Evolutionary conservation across 2,329 filamentous ascomycete species (phyloP), one percentile per base, ranked within the genome.

Genomic region (Monilinia aucupariae): DNA sequence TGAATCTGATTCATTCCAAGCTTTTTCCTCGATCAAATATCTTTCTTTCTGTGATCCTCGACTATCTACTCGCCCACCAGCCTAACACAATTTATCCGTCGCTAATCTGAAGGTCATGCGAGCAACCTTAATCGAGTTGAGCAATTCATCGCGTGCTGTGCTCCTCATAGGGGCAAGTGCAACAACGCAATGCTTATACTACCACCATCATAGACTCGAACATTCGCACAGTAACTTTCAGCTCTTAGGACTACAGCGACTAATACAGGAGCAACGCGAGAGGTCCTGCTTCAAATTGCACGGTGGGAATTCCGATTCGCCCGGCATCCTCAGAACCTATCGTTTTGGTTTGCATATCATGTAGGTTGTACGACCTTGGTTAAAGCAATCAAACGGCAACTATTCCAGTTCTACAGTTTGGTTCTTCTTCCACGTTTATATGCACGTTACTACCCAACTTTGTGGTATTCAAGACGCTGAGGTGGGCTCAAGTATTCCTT

Each of bases 191-290:
- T 12, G 10, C 22, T 54, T 25, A 25, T 37, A 20, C 22, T 41
- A 41, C 20, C 25, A 22, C 22, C 39, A 25, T 54, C 13, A 53
- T 27, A 34, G 34, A 12, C 15, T 12, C 34, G 25, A 39, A 54
- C 17, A n/a, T 37, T 27, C 51, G 27, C 15, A 41, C 9, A 25
- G 15, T 39, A 15, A 15, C 10, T 25, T 7, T 54, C 5, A 13
- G 45, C 45, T 47, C 45, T 27, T 27, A 15, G 43, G 30, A 27
- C 20, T 25, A 7, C n/a, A 27, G 32, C 39, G 15, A 27, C 32
- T 22, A 22, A 25, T 47, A 51, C 47, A 60, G 47, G 32, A 32
- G 47, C 30, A n/a, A 50, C 56, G 41, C 32, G n/a, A 60, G 56
- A 60, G 43, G 9, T 15, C 22, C 56, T 25, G n/a, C 37, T 56